These are phyloP conservation scores for Candida parachauliodes DNA, from an alignment of 805 yeast species.

Conservation along the genomic window DNA sequence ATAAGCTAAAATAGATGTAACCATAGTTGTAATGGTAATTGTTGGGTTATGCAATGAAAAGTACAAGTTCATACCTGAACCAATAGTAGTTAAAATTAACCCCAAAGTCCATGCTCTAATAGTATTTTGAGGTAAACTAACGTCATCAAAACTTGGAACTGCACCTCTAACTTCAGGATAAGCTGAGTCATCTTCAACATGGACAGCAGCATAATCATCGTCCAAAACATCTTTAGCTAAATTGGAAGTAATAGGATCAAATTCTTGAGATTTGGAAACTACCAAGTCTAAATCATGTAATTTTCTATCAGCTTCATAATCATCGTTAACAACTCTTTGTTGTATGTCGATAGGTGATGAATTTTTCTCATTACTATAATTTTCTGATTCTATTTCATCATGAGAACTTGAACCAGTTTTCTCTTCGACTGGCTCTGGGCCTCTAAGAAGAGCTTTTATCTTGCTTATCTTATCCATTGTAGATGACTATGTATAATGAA, in stretches of 20 bases:
- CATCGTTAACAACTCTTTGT: constrained; percentile 7
- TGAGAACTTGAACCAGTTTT: not conserved
- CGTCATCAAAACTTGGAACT: constrained; percentile 52
- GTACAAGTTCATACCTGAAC: constrained; percentile 57
- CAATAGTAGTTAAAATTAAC: constrained; percentile 48
- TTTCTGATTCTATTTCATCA: constrained; percentile 4
- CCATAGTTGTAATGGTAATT: constrained; percentile 47
- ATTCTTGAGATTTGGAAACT: constrained; percentile 27
- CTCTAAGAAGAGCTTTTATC: constrained; percentile 8
- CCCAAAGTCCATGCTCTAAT: constrained; percentile 55
- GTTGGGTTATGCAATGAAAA: constrained; percentile 57
- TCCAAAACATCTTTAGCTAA: constrained; percentile 19
- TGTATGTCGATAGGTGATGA: constrained; percentile 3
- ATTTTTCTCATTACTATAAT: constrained; percentile 3
- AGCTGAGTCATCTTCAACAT: constrained; percentile 43
- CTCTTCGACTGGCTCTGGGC: not conserved
- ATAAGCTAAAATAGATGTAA: constrained; percentile 56
- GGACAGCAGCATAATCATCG: constrained; percentile 40
- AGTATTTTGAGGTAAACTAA: constrained; percentile 46
- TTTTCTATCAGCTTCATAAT: constrained; percentile 12
- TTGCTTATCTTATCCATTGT: constrained; percentile 12
- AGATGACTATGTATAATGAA: not conserved
- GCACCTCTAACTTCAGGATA: constrained; percentile 68
- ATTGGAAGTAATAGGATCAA: constrained; percentile 29
- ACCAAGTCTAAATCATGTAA: constrained; percentile 10